These are phyloP conservation scores for Panaeolus papilionaceus DNA, from an alignment of 768 basidiomycete genomes.

Conservation along the genomic window DNA sequence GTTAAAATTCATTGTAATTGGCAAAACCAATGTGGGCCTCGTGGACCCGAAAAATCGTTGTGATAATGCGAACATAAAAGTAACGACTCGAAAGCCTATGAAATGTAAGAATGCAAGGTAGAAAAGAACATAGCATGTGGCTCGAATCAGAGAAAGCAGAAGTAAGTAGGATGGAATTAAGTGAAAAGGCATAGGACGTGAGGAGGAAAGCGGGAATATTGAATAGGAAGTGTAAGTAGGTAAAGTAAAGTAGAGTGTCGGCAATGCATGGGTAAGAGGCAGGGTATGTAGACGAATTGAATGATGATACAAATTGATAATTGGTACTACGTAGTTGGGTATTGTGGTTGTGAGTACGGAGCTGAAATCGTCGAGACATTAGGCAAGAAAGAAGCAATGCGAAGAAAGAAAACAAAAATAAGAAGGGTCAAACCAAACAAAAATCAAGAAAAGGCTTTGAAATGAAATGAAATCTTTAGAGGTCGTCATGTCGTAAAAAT, in stretches of 20 bases:
- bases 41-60: no score
- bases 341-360: neutral
- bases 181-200: neutral
- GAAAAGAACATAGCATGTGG: no score
- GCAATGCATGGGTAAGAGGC: neutral
- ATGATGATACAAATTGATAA: slow-evolving; percentile 8
- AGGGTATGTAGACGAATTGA: neutral
- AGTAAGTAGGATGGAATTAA: neutral
- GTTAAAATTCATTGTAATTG: no score
- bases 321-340: neutral
- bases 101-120: no score
- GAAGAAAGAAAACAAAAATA: neutral
- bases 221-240: neutral
- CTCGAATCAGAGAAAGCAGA: no score
- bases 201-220: no score
- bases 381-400: neutral
- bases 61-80: no score
- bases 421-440: neutral
- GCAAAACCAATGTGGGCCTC: no score
- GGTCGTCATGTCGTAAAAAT: slow-evolving; percentile 10
- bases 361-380: no score
- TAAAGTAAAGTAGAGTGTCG: neutral
- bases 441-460: neutral
- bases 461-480: neutral
- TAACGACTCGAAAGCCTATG: no score